Base-by-base conservation (phyloP, 1,284 basidiomycete genomes). In the Apiotrichum porosum region DNA sequence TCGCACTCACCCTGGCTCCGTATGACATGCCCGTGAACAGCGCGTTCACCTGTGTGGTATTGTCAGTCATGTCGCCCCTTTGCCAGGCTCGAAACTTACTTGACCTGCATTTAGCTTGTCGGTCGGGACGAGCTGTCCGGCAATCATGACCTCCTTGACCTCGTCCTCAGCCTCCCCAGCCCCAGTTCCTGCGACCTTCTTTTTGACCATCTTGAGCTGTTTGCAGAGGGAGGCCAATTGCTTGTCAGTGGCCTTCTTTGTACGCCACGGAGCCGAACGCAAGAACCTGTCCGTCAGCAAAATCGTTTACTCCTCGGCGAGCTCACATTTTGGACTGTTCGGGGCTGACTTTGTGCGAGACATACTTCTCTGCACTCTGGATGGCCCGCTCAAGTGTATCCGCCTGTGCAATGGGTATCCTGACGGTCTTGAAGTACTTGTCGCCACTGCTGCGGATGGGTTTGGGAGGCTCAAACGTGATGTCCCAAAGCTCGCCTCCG, bases 201-300 rank as follows among this genome's bases (percentile, higher is more conserved):
- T 75, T 57, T 83, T 85, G 12, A 70, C 57, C 33, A 85, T 73
- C 9, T 69, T 61, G 51, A n/a, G n/a, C n/a, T n/a, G n/a, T n/a
- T n/a, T n/a, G n/a, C n/a, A n/a, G n/a, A n/a, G n/a, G n/a, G n/a
- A n/a, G n/a, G n/a, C n/a, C n/a, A 81, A 78, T 62, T 95, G 91
- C 30, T 73, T 76, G 6, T 79, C 76, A 1, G 84, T 81, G 0
- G 89, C 86, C 9, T 82, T 80, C 4, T 74, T 68, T 34, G 65
- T 69, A 24, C 93, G 78, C 93, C 93, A 97, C 14, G 69, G 71
- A 0, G 91, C 88, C 37, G 76, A 77, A 13, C 83, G 79, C 18
- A 79, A 74, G 12, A 88, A 67, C 24, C 86, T 88, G 52, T 15
- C n/a, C 21, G 56, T 49, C 4, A 59, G 42, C 18, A 18, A 6